A percentile compares a stretch with the other conserved stretches of the same genome.
Evolutionary conservation across 2,329 filamentous ascomycete species (phyloP).

Genomic region (Dendryphion nanum): DNA sequence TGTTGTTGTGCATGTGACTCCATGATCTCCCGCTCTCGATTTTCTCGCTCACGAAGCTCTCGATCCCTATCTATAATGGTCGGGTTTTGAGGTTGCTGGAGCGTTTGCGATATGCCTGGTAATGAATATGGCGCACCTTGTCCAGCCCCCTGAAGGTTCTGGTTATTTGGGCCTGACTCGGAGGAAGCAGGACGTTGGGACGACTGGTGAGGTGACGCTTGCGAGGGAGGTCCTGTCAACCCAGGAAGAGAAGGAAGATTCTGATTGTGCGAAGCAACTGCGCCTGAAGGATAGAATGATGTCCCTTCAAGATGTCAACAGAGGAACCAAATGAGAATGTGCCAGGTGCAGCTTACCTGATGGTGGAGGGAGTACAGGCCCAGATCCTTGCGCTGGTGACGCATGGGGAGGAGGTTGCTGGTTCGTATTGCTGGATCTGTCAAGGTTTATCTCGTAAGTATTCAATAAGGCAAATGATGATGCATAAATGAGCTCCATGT

Average conservation of each 20-base stretch:
- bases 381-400: conserved; percentile 35
- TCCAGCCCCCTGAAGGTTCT: conserved; percentile 27
- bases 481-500: too few relatives aligned
- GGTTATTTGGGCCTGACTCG: conserved; percentile 34
- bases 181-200: conserved; percentile 36
- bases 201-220: conserved; percentile 39
- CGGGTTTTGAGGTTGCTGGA: conserved; percentile 38
- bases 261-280: conserved; percentile 37
- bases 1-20: conserved; percentile 44
- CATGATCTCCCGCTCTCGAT: conserved; percentile 53
- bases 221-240: conserved; percentile 45
- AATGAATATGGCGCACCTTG: conserved; percentile 44
- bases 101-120: conserved; percentile 46
- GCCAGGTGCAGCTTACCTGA: conserved; percentile 30
- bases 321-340: conserved; percentile 6
- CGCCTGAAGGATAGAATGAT: conserved; percentile 43
- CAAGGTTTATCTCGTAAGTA: conserved; percentile 16
- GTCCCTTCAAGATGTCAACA: conserved; percentile 24
- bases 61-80: conserved; percentile 44
- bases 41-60: conserved; percentile 45
- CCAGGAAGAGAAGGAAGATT: conserved; percentile 46
- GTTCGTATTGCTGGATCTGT: conserved; percentile 31
- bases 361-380: conserved; percentile 40
- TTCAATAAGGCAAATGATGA: too few relatives aligned
- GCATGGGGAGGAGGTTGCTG: conserved; percentile 34